A percentile compares a stretch with the other conserved stretches of the same genome.
Evolutionary conservation across 805 yeast species (phyloP).

Genomic region (Monosporozyma aerobia): DNA sequence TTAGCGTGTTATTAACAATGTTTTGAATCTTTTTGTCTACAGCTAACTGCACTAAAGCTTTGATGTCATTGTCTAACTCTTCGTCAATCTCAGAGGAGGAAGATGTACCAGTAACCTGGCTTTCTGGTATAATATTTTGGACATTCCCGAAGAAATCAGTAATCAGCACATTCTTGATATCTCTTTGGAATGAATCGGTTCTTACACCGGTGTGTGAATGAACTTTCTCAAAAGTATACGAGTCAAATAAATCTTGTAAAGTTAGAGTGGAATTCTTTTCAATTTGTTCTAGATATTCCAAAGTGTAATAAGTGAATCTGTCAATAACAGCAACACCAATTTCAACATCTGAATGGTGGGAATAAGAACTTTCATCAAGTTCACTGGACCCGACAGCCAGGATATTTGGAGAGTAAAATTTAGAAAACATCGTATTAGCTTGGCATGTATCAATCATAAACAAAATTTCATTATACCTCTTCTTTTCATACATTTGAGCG

Average conservation of each 20-base stretch:
- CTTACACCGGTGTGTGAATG: constrained; percentile 93
- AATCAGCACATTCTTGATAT: constrained; percentile 52
- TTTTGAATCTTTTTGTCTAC: neutral
- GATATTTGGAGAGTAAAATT: constrained; percentile 85
- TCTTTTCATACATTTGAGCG: constrained; percentile 93
- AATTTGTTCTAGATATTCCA: constrained; percentile 78
- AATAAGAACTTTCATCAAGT: constrained; percentile 81
- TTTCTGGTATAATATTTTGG: constrained; percentile 63
- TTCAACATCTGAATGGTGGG: constrained; percentile 92
- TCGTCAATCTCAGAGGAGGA: neutral
- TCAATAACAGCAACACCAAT: constrained; percentile 98
- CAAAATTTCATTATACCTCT: constrained; percentile 86
- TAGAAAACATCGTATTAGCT: constrained; percentile 95
- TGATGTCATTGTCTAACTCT: neutral
- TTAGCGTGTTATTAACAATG: neutral
- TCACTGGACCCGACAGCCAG: constrained; percentile 88
- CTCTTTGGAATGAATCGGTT: constrained; percentile 64
- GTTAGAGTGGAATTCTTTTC: constrained; percentile 68
- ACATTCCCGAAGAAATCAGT: constrained; percentile 95
- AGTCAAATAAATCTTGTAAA: constrained; percentile 73
- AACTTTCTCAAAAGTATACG: constrained; percentile 73
- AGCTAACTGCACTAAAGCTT: neutral
- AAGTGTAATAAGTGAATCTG: constrained; percentile 84
- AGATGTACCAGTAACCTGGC: neutral
- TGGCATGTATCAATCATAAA: constrained; percentile 99